Base-by-base conservation (phyloP, 78 protist genomes). In the Dictyostelium firmibasis region DNA sequence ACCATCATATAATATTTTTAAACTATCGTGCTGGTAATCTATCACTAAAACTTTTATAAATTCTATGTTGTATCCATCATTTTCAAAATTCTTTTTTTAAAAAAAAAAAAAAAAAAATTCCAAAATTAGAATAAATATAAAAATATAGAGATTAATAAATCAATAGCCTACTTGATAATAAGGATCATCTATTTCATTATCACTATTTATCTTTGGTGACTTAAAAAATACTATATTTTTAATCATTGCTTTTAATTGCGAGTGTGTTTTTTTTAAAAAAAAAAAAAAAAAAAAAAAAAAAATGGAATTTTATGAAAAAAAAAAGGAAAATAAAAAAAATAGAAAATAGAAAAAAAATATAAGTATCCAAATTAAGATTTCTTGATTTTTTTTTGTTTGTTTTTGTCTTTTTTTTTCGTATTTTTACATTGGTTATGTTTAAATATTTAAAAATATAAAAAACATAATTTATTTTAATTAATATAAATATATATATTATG, bases 211-310 rank as follows among this genome's bases (percentile, higher is more conserved):
- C 4, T 44, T 79, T n/a, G 31, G n/a, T 47, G 84, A 79, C 47
- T 79, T 79, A 79, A 79, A 44, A 44, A 79, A 79, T 18, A 79
- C 57, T n/a, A 79, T 79, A 36, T 44, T 78, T 43, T 78, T 76
- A 62, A 9, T 29, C 20, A 11, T 69, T 27, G 18, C 0, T 9
- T 62, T 62, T 9, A 50, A 18, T 50, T 50, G 62, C 2, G 62
- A 23, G 0, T 7, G 47, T 7, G 47, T 33, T 33, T 29, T 25
- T 14, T 31, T 64, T 64, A 23, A 64, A 8, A 7, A 67, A 6
- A 67, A 25, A 7, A 27, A 13, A 11, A 29, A 69, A 69, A 69
- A 69, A 69, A 69, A 0, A 67, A 67, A 69, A 69, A 11, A n/a
- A n/a, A n/a, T n/a, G n/a, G n/a, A n/a, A n/a, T n/a, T n/a, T n/a